Base-by-base conservation (phyloP, 768 basidiomycete species). In the Kondoa malvinella region DNA sequence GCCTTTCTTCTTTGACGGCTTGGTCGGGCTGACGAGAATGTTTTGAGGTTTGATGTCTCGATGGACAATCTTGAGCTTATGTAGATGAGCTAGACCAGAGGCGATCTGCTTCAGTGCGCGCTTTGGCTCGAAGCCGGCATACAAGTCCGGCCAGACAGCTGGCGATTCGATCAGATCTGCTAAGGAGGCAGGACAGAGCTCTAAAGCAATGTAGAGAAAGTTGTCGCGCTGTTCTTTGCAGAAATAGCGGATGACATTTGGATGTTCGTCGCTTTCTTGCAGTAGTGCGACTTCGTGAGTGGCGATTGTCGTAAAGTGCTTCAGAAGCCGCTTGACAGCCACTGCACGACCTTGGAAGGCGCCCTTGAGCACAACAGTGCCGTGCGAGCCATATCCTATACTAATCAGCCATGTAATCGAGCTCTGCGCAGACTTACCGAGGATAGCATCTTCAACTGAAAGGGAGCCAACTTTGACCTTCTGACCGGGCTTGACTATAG, bases 31-130 rank as follows among this genome's bases (percentile, higher is more conserved):
- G 14, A 97, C 82, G 16, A 99, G 83, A 66, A 99, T 96, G 74
- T 99, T 99, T 77, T 92, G 94, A 2, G 94, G 94, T 75, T 99
- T 99, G 78, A 99, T 95, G 76, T 97, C 94, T 33, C 94, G 84
- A 78, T 97, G 94, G n/a, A 96, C 85, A 68, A 97, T 87, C 78
- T 94, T 95, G 73, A 97, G 83, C 4, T 84, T 87, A 76, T 97
- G 92, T 12, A 99, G 80, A 77, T 97, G 92, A 65, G 86, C 82
- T 70, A 99, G 77, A 17, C 95, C 95, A 33, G 85, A 83, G 4
- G 92, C 84, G 64, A 97, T 86, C 77, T 97, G 89, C 61, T 80
- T 82, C 69, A 97, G 78, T 0, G 92, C 92, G 67, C 85, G 86
- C 77, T 95, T 92, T 15, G 90, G 86, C 61, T 90, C 87, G 75